These are phyloP conservation scores for Kodamaea suecica DNA, from an alignment of 1,139 yeast species.

Conservation along the genomic window DNA sequence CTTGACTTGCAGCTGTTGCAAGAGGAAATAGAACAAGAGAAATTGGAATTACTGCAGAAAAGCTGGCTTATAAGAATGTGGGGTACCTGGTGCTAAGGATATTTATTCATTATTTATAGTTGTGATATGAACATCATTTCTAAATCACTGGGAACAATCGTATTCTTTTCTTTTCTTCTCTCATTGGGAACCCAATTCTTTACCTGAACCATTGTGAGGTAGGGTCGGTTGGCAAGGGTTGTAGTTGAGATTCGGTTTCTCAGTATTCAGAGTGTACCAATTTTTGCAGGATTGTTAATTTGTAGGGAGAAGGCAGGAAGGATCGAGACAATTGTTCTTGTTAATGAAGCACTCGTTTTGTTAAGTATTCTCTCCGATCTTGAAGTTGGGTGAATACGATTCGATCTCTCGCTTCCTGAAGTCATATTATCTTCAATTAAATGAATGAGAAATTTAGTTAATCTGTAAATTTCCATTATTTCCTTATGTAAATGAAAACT, in stretches of 20 bases:
- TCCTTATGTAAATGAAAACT: no score
- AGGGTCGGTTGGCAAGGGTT: not conserved
- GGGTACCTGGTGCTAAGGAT: conserved; percentile 16
- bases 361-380: no score
- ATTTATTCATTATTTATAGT: conserved; percentile 1
- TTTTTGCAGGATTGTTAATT: no score
- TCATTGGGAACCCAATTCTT: conserved; percentile 6
- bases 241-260: not conserved
- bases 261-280: not conserved
- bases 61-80: conserved; percentile 18
- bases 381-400: no score
- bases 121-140: not conserved
- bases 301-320: no score
- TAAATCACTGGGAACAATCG: conserved; percentile 2
- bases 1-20: conserved; percentile 25
- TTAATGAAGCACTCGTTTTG: no score
- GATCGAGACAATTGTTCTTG: no score
- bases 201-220: conserved; percentile 2
- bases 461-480: not conserved
- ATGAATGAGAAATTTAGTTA: not conserved
- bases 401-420: no score
- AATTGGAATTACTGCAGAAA: conserved; percentile 10
- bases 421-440: not conserved
- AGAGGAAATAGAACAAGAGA: conserved; percentile 25
- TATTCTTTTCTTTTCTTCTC: conserved; percentile 4